Evolutionary conservation across 139 green algal species (phyloP).

Genomic region (Monoraphidium neglectum): DNA sequence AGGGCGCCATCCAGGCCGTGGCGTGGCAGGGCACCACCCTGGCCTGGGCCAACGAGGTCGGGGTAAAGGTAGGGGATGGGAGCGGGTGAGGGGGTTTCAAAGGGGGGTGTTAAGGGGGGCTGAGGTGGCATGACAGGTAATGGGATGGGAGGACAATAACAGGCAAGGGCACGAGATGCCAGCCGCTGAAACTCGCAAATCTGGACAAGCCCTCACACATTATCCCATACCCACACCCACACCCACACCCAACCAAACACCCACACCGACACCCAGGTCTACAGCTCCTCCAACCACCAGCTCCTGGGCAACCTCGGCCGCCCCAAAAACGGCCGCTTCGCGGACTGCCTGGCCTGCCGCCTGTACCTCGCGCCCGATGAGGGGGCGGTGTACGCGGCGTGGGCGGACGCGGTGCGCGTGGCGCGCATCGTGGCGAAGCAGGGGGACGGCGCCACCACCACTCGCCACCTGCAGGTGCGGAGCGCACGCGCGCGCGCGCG

Average conservation of each 20-base stretch:
- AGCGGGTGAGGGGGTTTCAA: too few species aligned
- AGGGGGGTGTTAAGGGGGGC: too few species aligned
- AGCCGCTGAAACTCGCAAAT: too few species aligned
- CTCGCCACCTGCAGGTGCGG: background rate
- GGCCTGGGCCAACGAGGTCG: constrained; percentile 84
- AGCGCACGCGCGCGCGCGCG: background rate
- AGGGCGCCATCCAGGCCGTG: constrained; percentile 63
- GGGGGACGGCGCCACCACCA: too few species aligned
- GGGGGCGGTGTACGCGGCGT: constrained; percentile 7
- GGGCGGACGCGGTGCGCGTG: constrained; percentile 20
- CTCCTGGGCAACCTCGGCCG: background rate
- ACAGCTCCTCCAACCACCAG: background rate
- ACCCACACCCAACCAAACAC: too few species aligned
- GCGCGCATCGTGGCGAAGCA: background rate
- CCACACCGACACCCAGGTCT: background rate
- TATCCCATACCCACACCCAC: too few species aligned
- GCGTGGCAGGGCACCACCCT: constrained; percentile 77
- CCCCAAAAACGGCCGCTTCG: background rate
- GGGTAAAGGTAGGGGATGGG: constrained; percentile 55
- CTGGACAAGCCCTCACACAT: too few species aligned
- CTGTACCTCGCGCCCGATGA: constrained; percentile 5
- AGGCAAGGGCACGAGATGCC: too few species aligned
- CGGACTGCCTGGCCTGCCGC: background rate
- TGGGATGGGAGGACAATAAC: too few species aligned
- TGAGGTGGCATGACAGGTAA: too few species aligned